Percentiles rank a stretch among this genome's conserved stretches.
These are phyloP conservation scores for Clarireedia homoeocarpa DNA, from an alignment of 2,329 filamentous ascomycete genomes.

Conservation along the genomic window DNA sequence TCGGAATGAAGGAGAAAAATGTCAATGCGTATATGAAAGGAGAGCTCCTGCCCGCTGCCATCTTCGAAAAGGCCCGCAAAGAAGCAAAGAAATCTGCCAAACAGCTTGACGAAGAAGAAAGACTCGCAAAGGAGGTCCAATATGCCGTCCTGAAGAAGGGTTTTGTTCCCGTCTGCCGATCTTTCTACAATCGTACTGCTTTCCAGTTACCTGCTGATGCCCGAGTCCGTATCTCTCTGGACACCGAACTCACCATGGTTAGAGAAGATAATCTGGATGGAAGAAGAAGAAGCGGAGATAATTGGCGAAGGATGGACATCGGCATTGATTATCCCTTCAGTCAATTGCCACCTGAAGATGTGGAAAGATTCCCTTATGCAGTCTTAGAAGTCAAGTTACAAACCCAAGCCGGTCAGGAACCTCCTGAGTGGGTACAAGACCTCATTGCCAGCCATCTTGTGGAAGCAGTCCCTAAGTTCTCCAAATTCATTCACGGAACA, in stretches of 20 bases:
- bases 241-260: conserved; percentile 91
- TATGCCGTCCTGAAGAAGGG: conserved; percentile 85
- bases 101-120: conserved; percentile 85
- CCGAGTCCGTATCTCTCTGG: conserved; percentile 89
- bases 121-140: conserved; percentile 84
- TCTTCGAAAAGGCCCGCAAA: conserved; percentile 95
- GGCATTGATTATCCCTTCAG: conserved; percentile 93
- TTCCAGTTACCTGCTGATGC: conserved; percentile 97
- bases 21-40: conserved; percentile 86
- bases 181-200: conserved; percentile 96
- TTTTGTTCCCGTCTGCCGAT: conserved; percentile 82
- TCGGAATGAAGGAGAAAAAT: conserved; percentile 93
- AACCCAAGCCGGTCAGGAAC: conserved; percentile 89
- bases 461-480: conserved; percentile 98
- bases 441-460: conserved; percentile 89
- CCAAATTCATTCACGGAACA: conserved; percentile 96
- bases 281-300: conserved; percentile 64
- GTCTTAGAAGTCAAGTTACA: conserved; percentile 96
- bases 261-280: conserved; percentile 94
- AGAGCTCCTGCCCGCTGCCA: conserved; percentile 71
- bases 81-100: conserved; percentile 91
- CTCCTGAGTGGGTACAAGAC: conserved; percentile 93
- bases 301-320: conserved; percentile 97
- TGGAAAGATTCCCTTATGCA: conserved; percentile 90
- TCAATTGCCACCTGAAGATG: conserved; percentile 75